These are phyloP conservation scores for Coleophoma eucalyptorum DNA, from an alignment of 2,329 filamentous ascomycete genomes.

Conservation along the genomic window DNA sequence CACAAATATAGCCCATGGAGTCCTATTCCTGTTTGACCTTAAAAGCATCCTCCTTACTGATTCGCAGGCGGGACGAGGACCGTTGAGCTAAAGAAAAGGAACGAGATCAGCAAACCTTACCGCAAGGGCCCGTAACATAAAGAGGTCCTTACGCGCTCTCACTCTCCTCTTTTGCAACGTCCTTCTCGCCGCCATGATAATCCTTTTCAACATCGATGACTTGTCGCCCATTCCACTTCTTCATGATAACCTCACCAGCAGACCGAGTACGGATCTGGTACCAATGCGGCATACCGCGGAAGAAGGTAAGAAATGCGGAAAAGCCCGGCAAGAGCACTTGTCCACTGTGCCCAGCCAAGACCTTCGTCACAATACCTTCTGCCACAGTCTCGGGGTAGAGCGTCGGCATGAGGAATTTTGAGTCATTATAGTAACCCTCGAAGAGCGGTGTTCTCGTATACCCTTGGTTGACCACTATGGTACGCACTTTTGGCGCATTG, in stretches of 20 bases:
- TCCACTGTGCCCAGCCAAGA: conserved; percentile 52
- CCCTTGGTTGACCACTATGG: conserved; percentile 61
- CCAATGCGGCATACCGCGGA: conserved; percentile 59
- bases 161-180: conserved; percentile 4
- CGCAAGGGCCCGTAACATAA: neutral
- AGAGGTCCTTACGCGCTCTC: conserved; percentile 21
- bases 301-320: conserved; percentile 33
- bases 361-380: conserved; percentile 56
- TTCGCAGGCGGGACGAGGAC: conserved; percentile 15
- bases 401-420: conserved; percentile 46
- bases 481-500: conserved; percentile 59
- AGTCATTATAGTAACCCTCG: conserved; percentile 46
- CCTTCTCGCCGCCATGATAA: conserved; percentile 15
- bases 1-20: no score
- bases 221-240: conserved; percentile 24
- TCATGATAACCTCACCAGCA: conserved; percentile 24
- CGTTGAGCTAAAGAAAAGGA: conserved; percentile 13
- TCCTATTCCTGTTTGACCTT: no score
- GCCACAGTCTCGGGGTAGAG: conserved; percentile 61
- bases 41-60: conserved; percentile 1
- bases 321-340: conserved; percentile 51
- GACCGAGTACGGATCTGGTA: conserved; percentile 50
- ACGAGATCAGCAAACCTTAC: neutral
- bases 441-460: conserved; percentile 62
- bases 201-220: conserved; percentile 26